Evolutionary conservation across 345 rosid genomes (phyloP), one percentile per base, ranked within the genome.

Genomic region (Geranium brycei): DNA sequence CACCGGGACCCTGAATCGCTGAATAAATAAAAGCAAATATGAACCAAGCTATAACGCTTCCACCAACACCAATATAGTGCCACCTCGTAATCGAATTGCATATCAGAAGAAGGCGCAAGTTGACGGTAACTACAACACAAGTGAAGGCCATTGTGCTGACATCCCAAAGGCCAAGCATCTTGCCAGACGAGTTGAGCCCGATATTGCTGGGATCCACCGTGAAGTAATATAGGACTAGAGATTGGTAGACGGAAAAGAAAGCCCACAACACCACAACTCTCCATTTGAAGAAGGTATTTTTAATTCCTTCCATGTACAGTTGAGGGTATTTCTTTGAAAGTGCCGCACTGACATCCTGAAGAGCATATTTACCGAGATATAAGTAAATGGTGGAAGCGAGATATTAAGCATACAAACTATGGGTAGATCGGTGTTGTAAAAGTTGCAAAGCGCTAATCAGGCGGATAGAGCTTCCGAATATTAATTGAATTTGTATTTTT

Each of bases 71-170:
- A 58, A 85, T 85, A 70, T 84, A 73, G 72, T 95, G 99, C 91
- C 91, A 91, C 79, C 84, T 82, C 7, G 99, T 95, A 68, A 95
- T 87, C 58, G 96, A 81, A 74, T 91, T 88, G 64, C 97, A 87
- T 74, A 91, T 91, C 91, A 95, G 75, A 64, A 95, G 95, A 74
- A 95, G 91, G 40, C 99, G 97, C 69, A 85, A 75, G 77, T 95
- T 95, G 57, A 95, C 96, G n/a, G 97, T 84, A 66, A 95, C 81
- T 53, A 95, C 97, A 62, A 88, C 87, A 76, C 97, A 87, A 32
- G 97, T 88, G 82, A 91, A 95, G 51, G 88, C 96, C 88, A 91
- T 74, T 6, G 99, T 95, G 88, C 99, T 91, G 76, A 95, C 86
- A 68, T 95, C 99, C 99, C 99, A 95, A 11, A 82, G 82, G 62